These are phyloP conservation scores for Xylariaceae sp. DNA, from an alignment of 2,329 filamentous ascomycete genomes.

Conservation along the genomic window DNA sequence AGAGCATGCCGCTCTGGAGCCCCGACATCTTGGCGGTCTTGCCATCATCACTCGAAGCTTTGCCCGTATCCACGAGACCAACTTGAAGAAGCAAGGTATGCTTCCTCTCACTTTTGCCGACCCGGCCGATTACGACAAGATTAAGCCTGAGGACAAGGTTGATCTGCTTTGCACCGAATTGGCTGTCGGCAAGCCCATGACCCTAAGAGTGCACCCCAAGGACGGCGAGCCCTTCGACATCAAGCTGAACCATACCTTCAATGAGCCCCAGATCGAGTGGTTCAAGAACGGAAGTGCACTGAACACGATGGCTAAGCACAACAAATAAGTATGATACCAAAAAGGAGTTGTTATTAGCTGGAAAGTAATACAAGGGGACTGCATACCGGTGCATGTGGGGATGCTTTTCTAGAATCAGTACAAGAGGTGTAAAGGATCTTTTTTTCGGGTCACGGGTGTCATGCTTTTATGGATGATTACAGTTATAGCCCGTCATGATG, in stretches of 20 bases:
- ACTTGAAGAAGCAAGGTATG: conserved; percentile 99
- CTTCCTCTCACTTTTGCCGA: conserved; percentile 95
- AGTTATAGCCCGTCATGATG: conserved; percentile 37
- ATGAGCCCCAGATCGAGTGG: conserved; percentile 97
- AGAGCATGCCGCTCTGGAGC: conserved; percentile 98
- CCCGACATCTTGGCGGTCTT: conserved; percentile 93
- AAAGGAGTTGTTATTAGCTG: conserved; percentile 15
- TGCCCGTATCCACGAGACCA: conserved; percentile 99
- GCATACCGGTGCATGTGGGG: conserved; percentile 40
- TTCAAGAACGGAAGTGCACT: conserved; percentile 97
- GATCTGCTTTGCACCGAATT: conserved; percentile 90
- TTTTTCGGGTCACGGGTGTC: conserved; percentile 40
- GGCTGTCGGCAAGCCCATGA: conserved; percentile 90
- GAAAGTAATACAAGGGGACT: conserved; percentile 34
- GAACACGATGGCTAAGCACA: conserved; percentile 93
- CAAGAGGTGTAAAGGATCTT: conserved; percentile 42
- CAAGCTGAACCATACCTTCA: conserved; percentile 93
- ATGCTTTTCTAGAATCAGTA: conserved; percentile 43
- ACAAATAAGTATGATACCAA: conserved; percentile 42
- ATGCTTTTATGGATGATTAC: conserved; percentile 40
- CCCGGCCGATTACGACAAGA: conserved; percentile 97
- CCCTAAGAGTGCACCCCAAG: conserved; percentile 90
- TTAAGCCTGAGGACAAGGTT: conserved; percentile 88
- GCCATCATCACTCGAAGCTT: conserved; percentile 96
- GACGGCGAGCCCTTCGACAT: conserved; percentile 82